Percentiles rank a stretch among this genome's conserved stretches.
phyloP scores from a whole-genome alignment of 164 flowering plant genomes.

The Houttuynia cordata region DNA sequence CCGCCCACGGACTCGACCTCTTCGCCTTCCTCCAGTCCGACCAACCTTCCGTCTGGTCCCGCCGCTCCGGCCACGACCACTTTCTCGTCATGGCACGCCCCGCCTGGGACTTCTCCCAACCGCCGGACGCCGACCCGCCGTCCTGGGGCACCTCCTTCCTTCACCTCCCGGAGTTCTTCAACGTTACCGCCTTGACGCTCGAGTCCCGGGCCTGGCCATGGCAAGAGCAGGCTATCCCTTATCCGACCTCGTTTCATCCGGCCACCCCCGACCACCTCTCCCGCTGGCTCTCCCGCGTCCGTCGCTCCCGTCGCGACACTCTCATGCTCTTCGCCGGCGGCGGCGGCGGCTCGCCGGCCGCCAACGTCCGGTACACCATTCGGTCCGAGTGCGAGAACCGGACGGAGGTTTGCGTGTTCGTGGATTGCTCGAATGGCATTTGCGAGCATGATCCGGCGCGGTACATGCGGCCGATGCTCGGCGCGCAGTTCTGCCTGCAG shows the following conservation, averaged over 20 bases:
- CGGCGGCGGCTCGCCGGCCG: conserved; percentile 47
- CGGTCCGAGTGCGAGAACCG: conserved; percentile 48
- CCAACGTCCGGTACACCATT: conserved; percentile 72
- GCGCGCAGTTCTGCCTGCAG: conserved; percentile 74
- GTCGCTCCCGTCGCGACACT: conserved; percentile 36
- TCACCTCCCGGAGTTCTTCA: conserved; percentile 61
- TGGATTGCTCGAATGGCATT: conserved; percentile 64
- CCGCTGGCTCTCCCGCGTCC: conserved; percentile 51
- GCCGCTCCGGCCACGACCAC: conserved; percentile 58
- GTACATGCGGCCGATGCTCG: conserved; percentile 83
- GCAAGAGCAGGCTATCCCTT: conserved; percentile 88
- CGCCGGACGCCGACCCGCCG: conserved; percentile 36
- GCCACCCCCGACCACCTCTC: conserved; percentile 32
- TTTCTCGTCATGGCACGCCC: conserved; percentile 75
- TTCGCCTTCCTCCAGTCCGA: conserved; percentile 27
- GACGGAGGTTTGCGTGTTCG: conserved; percentile 36
- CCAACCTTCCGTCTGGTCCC: conserved; percentile 36
- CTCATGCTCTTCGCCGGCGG: conserved; percentile 85
- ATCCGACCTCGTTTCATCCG: conserved; percentile 90
- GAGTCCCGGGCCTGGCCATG: conserved; percentile 79
- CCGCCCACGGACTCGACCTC: conserved; percentile 55
- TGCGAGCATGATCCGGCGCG: conserved; percentile 89
- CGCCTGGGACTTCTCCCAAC: conserved; percentile 90
- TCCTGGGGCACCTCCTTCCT: conserved; percentile 87
- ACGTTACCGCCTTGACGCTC: conserved; percentile 53